Evolutionary conservation across 129 eudicot genomes (phyloP), one percentile per base, ranked within the genome.

Genomic region (Flaveria robusta): DNA sequence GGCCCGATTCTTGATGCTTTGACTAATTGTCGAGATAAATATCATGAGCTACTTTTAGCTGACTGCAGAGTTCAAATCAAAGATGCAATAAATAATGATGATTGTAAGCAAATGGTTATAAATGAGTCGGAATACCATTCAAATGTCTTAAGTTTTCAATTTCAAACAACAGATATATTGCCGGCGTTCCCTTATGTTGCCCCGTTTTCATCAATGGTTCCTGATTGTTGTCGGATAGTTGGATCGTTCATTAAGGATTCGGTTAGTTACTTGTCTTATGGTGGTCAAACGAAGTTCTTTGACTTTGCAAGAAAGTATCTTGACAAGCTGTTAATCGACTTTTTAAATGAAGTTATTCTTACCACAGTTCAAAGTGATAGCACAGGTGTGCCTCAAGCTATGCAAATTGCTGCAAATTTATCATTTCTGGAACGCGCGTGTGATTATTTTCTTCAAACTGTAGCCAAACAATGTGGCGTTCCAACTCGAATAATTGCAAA

Each of bases 171-270:
- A 2, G 98, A 94, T 68, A 88, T 93, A 77, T 83, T 86, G 89
- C 98, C 97, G 9, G 98, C 93, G 68, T 94, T 91, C 80, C 98
- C 98, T 7, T 94, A 84, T 83, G 86, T 88, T 74, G 97, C 98
- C 26, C 98, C 96, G 0, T 94, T 94, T 77, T 94, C 97, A 41
- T 84, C 87, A 22, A 90, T 91, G 97, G 97, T 94, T 24, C 98
- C 98, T 20, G 97, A 86, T 29, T 84, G 87, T 71, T 94, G 98
- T 75, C 97, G 90, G 9, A 82, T 88, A 52, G 84, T 91, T 23
- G 84, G 86, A 22, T 87, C 98, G 3, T 94, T 90, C 23, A 83
- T 88, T 20, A 91, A 94, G 72, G 97, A 91, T 75, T 90, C 91
- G 20, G 91, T 94, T 62, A 88, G 83, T 70, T 94, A 91, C 87